Base-by-base conservation (phyloP, 1,139 yeast genomes). In the Wickerhamomyces sp. region DNA sequence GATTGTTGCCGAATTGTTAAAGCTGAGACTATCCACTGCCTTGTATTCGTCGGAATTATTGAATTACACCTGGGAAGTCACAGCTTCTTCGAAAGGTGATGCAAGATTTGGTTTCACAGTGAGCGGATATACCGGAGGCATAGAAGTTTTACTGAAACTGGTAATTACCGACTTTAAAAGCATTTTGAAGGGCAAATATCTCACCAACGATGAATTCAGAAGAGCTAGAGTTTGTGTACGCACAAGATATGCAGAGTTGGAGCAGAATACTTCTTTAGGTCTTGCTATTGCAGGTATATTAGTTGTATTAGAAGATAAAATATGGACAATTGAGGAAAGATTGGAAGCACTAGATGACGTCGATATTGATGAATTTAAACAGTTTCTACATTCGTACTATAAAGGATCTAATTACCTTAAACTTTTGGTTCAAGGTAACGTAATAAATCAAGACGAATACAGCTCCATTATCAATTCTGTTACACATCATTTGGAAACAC, bases 261-360 rank as follows among this genome's bases (percentile, higher is more conserved):
- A 59, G 3, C 56, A 61, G 16, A 60, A 61, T 7, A 64, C 64
- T 20, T 70, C 82, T 2, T 57, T 76, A 1, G 57, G 63, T 19
- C 59, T 71, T 43, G 71, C 74, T 0, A 55, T 74, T 5, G 67
- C 76, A 4, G 75, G 76, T 0, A 56, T 77, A 0, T 59, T 73
- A 2, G 60, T 73, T n/a, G 60, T 73, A 0, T 47, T 81, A 30
- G 90, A 82, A 46, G 71, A 72, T 40, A 59, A 66, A 36, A 64
- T 76, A 19, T 77, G 76, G 75, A 52, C 68, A 1, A 39, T 77
- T 3, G 73, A 74, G 24, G 74, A 75, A 32, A 63, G 85, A 49
- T 46, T 72, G 5, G 74, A 76, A 39, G 70, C 79, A 4, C 62
- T 82, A 45, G 84, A 80, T 52, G 78, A 76, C 31, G 63, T 77